Base-by-base conservation (phyloP, 495 filamentous ascomycete species). In the Evansstolkia leycettana region DNA sequence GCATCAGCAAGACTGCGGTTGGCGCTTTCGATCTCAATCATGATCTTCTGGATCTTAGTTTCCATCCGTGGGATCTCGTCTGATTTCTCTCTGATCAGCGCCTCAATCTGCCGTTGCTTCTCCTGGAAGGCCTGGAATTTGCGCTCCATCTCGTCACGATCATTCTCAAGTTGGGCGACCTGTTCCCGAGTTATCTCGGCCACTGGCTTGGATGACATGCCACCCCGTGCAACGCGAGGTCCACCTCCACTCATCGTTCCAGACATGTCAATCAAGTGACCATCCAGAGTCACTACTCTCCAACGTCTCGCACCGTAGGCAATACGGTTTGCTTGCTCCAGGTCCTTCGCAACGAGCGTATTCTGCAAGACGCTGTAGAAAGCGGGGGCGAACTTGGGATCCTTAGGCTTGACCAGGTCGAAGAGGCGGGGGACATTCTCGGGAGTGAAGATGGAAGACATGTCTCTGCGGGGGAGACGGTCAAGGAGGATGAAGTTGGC, bases 211-310 rank as follows among this genome's bases (percentile, higher is more conserved):
- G 84, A 88, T 2, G 89, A 95, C 90, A 98, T 98, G 31, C 79
- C 75, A 2, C 92, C 92, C 40, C 76, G 82, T 38, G 88, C 84
- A 25, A 87, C 80, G 24, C 79, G 84, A 24, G 70, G 86, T 28
- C 90, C 90, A 67, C 90, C 90, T 63, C 90, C 90, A 42, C 82
- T 92, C 92, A 98, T 95, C 7, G 90, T 96, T 62, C 90, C 90
- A 2, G 86, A 93, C 45, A 85, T 88, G 57, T 98, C 90, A 39
- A 98, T 95, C 31, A 98, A 72, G 49, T 94, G 86, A 13, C 90
- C 90, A 46, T 89, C 82, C 17, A 95, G 73, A 0, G 92, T 96
- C 16, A 98, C 90, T 2, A 98, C 92, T 46, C 90, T 75, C 89
- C 90, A 96, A 44, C 92, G 68, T 51, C 72, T 80, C 27, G 81